A percentile compares a stretch with the other conserved stretches of the same genome.
These are phyloP conservation scores for Diversispora eburnea DNA, from an alignment of 192 early-diverging fungal genomes.

Conservation along the genomic window DNA sequence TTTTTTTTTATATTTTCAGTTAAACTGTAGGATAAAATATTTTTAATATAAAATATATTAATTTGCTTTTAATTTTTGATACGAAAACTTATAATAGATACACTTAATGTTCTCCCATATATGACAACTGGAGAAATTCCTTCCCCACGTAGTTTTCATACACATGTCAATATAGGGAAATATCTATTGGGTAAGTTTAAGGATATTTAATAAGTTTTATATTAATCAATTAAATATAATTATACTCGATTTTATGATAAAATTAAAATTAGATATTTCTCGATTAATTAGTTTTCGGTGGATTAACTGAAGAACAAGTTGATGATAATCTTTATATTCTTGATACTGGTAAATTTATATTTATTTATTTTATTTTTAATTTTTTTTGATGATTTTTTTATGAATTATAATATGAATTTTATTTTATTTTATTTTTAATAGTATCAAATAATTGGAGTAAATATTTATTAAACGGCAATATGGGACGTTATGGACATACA, in stretches of 20 bases:
- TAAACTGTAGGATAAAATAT: no score
- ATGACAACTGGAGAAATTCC: conserved; percentile 43
- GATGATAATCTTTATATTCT: conserved; percentile 42
- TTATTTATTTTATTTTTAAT: no score
- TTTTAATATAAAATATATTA: not conserved
- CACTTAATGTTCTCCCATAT: conserved; percentile 36
- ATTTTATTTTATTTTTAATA: conserved; percentile 5
- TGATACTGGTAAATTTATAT: conserved; percentile 34
- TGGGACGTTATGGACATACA: conserved; percentile 36
- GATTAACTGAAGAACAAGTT: conserved; percentile 34
- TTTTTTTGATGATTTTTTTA: not conserved
- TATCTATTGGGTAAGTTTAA: conserved; percentile 45
- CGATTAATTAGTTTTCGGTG: conserved; percentile 37
- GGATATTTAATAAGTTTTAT: not conserved
- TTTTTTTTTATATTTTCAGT: not conserved
- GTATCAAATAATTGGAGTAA: conserved; percentile 39
- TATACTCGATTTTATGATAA: not conserved
- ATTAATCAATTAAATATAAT: not conserved
- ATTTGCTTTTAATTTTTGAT: not conserved
- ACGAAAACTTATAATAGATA: conserved; percentile 21
- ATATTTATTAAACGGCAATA: conserved; percentile 30
- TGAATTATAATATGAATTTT: not conserved
- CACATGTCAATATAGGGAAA: conserved; percentile 45
- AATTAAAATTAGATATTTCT: no score
- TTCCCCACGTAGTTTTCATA: conserved; percentile 35